Percentiles rank a stretch among this genome's conserved stretches.
phyloP scores from a whole-genome alignment of 495 filamentous ascomycete genomes.

The Aspergillus kassunensis region DNA sequence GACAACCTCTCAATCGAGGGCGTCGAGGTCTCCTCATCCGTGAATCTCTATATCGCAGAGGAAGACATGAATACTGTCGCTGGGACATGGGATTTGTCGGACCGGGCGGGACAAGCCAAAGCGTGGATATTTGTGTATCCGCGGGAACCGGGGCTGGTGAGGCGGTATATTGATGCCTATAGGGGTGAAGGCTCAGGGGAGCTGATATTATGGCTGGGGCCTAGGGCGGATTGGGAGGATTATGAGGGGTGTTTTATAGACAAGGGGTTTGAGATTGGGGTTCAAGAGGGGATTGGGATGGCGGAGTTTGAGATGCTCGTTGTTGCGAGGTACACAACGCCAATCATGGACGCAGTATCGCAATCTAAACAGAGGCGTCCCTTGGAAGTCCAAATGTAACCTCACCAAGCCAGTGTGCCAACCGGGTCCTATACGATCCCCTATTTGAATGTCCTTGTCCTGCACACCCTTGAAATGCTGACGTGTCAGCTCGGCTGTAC shows the following conservation, averaged over 20 bases:
- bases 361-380: no score
- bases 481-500: no score
- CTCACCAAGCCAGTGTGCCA: no score
- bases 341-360: neutral
- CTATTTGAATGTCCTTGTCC: no score
- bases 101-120: conserved; percentile 29
- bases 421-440: no score
- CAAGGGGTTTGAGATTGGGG: conserved; percentile 20
- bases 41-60: conserved; percentile 45
- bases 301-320: conserved; percentile 31
- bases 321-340: conserved; percentile 12
- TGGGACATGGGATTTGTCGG: conserved; percentile 40
- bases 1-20: conserved; percentile 31
- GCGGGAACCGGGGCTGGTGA: conserved; percentile 41
- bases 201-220: conserved; percentile 51
- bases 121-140: conserved; percentile 58
- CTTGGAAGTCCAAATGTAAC: no score
- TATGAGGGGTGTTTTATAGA: conserved; percentile 28
- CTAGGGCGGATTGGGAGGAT: conserved; percentile 44
- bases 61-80: conserved; percentile 37
- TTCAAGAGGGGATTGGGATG: conserved; percentile 12
- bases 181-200: conserved; percentile 21
- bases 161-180: conserved; percentile 38
- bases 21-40: conserved; percentile 41
- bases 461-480: no score